Percentiles rank a stretch among this genome's conserved stretches.
Conservation (phyloP, 208 protist species). For the Trypanosoma melophagium region DNA sequence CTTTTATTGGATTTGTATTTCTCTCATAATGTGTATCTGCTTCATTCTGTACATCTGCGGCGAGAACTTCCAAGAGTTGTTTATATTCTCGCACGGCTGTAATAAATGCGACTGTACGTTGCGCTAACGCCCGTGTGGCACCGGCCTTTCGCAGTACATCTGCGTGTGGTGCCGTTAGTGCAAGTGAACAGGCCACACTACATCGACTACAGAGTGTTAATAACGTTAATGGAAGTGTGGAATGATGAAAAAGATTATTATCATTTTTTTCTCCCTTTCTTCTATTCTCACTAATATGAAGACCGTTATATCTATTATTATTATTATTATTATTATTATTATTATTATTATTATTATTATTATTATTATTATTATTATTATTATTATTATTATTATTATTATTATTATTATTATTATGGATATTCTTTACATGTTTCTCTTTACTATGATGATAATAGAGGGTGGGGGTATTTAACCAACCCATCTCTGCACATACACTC, state of each 20-base stretch:
- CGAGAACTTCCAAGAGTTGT: constrained; percentile 41
- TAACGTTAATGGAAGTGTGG: not conserved
- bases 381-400: no score
- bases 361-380: no score
- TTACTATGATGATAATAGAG: not conserved
- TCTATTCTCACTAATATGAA: no score
- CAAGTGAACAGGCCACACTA: constrained; percentile 28
- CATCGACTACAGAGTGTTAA: constrained; percentile 49
- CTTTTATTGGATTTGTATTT: not conserved
- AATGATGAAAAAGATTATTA: no score
- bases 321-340: no score
- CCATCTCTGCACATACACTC: constrained; percentile 24
- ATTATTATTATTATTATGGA: no score
- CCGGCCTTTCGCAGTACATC: constrained; percentile 38
- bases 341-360: no score
- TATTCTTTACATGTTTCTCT: not conserved
- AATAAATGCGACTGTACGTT: constrained; percentile 43
- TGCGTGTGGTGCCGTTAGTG: constrained; percentile 18
- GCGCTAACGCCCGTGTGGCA: constrained; percentile 29
- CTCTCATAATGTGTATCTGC: not conserved
- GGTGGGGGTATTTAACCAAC: constrained; percentile 24
- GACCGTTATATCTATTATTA: no score
- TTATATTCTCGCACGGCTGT: constrained; percentile 50
- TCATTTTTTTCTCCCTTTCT: no score
- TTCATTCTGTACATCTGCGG: not conserved